phyloP scores from a whole-genome alignment of 371 early-diverging fungal genomes.

The Mortierella sp. region DNA sequence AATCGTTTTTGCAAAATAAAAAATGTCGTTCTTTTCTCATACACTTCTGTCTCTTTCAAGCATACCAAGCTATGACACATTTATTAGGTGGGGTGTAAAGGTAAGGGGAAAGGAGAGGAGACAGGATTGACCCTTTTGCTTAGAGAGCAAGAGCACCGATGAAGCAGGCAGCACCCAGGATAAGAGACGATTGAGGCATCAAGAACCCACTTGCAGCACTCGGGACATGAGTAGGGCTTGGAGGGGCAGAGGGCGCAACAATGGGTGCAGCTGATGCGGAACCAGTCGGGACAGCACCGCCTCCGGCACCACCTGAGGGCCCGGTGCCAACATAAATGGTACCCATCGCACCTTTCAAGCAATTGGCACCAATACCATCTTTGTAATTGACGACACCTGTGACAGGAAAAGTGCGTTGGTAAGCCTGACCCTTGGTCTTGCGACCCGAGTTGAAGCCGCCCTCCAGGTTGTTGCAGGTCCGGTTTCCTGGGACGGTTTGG shows the following conservation, averaged over 20 bases:
- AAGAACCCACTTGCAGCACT: constrained; percentile 3
- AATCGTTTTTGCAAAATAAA: neutral
- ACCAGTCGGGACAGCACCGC: neutral
- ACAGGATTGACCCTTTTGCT: neutral
- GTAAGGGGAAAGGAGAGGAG: neutral
- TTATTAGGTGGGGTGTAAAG: neutral
- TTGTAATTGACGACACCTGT: constrained; percentile 25
- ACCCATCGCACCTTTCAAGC: constrained; percentile 19
- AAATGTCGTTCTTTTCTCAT: neutral
- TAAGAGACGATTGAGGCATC: constrained; percentile 14
- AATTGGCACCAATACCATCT: constrained; percentile 30
- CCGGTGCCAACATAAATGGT: constrained; percentile 13
- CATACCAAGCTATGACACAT: no score
- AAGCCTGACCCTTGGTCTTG: constrained; percentile 19
- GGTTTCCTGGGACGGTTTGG: constrained; percentile 21
- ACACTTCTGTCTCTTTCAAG: neutral
- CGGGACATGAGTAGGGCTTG: neutral
- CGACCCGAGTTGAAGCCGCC: constrained; percentile 37
- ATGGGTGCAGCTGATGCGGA: constrained; percentile 10
- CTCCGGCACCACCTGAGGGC: neutral
- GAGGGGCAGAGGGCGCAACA: neutral
- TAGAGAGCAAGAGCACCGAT: constrained; percentile 31
- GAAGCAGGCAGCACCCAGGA: constrained; percentile 25
- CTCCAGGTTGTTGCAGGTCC: constrained; percentile 11
- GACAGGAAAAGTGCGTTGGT: constrained; percentile 19